Evolutionary conservation across 2,329 filamentous ascomycete species (phyloP).

Genomic region (Cadophora gregata): DNA sequence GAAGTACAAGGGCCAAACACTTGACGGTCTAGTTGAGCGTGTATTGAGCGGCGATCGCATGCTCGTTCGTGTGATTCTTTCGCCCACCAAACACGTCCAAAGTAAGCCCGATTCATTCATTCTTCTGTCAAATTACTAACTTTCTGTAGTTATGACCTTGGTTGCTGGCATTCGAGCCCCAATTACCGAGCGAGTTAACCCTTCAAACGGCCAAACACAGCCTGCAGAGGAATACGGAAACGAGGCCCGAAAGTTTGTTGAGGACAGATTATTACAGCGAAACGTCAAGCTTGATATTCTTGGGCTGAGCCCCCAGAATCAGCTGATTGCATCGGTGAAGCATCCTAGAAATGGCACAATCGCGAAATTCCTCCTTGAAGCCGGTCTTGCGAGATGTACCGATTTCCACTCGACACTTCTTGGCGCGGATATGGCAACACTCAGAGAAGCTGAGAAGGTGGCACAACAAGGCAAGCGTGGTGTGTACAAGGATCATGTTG

Average conservation of each 20-base stretch:
- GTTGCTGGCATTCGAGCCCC: conserved; percentile 89
- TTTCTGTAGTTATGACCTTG: conserved; percentile 78
- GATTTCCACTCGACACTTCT: conserved; percentile 96
- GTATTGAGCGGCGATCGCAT: conserved; percentile 91
- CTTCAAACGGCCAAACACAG: conserved; percentile 71
- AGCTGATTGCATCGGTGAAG: conserved; percentile 85
- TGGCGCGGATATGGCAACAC: conserved; percentile 82
- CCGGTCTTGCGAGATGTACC: conserved; percentile 88
- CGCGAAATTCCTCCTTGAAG: conserved; percentile 86
- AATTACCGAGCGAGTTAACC: conserved; percentile 83
- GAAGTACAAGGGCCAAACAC: conserved; percentile 81
- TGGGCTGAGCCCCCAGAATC: conserved; percentile 86
- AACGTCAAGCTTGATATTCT: conserved; percentile 83
- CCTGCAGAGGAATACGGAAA: conserved; percentile 89
- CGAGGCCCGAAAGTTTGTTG: conserved; percentile 87
- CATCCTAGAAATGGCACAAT: conserved; percentile 88
- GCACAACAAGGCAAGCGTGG: conserved; percentile 80
- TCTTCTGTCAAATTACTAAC: conserved; percentile 21
- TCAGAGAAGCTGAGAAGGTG: conserved; percentile 85
- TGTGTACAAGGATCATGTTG: conserved; percentile 81
- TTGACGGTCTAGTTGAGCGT: conserved; percentile 88
- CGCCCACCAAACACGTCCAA: conserved; percentile 78
- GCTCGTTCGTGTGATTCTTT: conserved; percentile 80
- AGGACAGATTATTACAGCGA: conserved; percentile 84
- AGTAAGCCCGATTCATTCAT: conserved; percentile 27